Conservation (phyloP, 192 early-diverging fungal species). For the Coemansia reversa region DNA sequence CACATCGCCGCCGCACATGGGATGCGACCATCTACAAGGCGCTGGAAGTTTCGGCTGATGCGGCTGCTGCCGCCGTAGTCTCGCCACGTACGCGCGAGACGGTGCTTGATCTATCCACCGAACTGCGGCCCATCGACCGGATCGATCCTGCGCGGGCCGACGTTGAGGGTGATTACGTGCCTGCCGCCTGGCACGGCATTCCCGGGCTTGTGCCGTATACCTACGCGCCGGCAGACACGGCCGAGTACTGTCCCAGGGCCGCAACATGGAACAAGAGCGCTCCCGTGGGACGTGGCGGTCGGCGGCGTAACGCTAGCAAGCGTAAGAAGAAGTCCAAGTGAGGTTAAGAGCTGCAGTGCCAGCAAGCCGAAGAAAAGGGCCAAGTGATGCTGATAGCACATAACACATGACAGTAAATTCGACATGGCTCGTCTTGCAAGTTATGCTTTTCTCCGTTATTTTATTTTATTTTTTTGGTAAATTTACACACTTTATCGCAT, state of each 20-base stretch:
- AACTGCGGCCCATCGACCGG: constrained; percentile 13
- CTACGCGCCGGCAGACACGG: constrained; percentile 38
- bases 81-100: constrained; percentile 9
- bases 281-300: background rate
- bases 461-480: background rate
- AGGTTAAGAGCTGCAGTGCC: background rate
- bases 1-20: constrained; percentile 40
- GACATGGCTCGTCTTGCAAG: background rate
- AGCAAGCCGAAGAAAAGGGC: background rate
- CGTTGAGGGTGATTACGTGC: constrained; percentile 40
- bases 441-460: background rate
- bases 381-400: no score
- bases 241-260: constrained; percentile 2
- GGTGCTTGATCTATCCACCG: constrained; percentile 26
- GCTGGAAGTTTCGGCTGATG: constrained; percentile 15
- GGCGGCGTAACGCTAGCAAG: constrained; percentile 21
- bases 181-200: constrained; percentile 34
- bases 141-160: constrained; percentile 12
- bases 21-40: constrained; percentile 49
- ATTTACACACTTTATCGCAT: background rate
- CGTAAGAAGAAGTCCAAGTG: constrained; percentile 13
- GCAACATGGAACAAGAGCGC: constrained; percentile 9
- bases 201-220: constrained; percentile 39
- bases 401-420: no score
- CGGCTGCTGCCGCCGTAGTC: constrained; percentile 3